Base-by-base conservation (phyloP, 2,329 filamentous ascomycete genomes). In the Sphaerostilbella broomeana region DNA sequence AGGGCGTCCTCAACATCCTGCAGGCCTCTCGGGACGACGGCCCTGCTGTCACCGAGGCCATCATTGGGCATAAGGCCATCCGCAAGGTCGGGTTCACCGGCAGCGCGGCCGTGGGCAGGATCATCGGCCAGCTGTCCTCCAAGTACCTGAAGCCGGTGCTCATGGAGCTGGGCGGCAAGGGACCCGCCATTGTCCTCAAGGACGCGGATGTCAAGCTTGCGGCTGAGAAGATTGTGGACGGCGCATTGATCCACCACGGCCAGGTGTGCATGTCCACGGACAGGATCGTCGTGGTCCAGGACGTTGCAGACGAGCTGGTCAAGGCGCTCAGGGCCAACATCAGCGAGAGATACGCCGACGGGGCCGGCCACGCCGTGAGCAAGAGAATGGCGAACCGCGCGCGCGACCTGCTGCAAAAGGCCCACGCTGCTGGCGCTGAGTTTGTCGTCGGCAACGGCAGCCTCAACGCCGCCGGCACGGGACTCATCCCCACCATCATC, bases 251-350 rank as follows among this genome's bases (percentile, higher is more conserved):
- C 48, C 33, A 19, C 46, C 10, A 75, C 16, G 81, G 81, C 1
- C 81, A 86, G 63, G 76, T 85, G 30, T 86, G 81, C 64, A 84
- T 85, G 80, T 69, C 72, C 7, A 84, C 80, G 0, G 81, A 84
- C 55, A 70, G 77, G 11, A 73, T 83, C 9, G 42, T 66, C 12
- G 58, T 66, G 8, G 35, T 34, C 7, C 20, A 21, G 8, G 36
- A 40, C 19, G 13, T 35, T 10, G 36, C 35, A 3, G 37, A 31
- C 11, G 17, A 30, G 6, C 27, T 43, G 7, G 5, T 43, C 21
- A 8, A 16, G 11, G 31, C 25, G 13, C 21, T 40, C 16, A 43
- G 30, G 26, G 10, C 6, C 12, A 10, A 12, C 17, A 5, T 43
- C 16, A 12, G 13, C 12, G 21, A 22, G 1, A 26, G 19, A 5